Percentiles rank a stretch among this genome's conserved stretches.
phyloP scores from a whole-genome alignment of 164 flowering plant species.

The Aristolochia fimbriata region DNA sequence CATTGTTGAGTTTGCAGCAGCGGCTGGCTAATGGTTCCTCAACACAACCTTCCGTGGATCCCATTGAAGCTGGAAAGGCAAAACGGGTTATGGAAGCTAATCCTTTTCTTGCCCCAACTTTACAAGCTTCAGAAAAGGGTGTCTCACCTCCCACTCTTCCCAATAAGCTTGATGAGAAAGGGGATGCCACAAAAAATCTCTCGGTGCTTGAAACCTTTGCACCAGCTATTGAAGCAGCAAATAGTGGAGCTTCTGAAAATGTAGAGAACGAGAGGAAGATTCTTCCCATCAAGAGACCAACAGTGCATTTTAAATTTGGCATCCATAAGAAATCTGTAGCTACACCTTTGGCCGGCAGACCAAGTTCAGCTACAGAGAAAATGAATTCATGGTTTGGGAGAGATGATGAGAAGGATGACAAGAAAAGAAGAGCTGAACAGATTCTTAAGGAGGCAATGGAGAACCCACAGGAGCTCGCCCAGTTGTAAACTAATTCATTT shows the following conservation, averaged over 20 bases:
- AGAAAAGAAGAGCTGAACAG: conserved; percentile 84
- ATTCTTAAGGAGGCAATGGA: conserved; percentile 77
- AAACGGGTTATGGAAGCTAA: conserved; percentile 21
- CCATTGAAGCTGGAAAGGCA: conserved; percentile 11
- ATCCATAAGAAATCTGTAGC: conserved; percentile 45
- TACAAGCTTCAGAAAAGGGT: conserved; percentile 41
- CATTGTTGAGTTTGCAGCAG: conserved; percentile 85
- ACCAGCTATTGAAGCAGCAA: conserved; percentile 67
- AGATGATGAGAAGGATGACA: conserved; percentile 78
- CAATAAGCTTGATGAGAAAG: conserved; percentile 17
- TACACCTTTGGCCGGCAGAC: conserved; percentile 42
- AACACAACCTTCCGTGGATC: conserved; percentile 10
- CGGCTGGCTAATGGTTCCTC: conserved; percentile 41
- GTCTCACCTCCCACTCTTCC: conserved; percentile 29
- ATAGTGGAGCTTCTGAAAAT: conserved; percentile 31
- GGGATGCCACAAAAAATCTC: conserved; percentile 17
- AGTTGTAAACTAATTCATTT: conserved; percentile 47
- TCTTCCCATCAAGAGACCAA: conserved; percentile 46
- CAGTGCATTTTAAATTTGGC: conserved; percentile 44
- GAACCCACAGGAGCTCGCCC: conserved; percentile 69
- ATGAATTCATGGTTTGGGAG: conserved; percentile 25
- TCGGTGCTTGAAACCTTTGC: conserved; percentile 69
- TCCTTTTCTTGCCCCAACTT: conserved; percentile 44
- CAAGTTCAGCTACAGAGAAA: conserved; percentile 24
- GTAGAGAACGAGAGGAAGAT: conserved; percentile 27